Evolutionary conservation across 177 flowering plant species (phyloP), one percentile per base, ranked within the genome.

Genomic region (Vitis hybrid): DNA sequence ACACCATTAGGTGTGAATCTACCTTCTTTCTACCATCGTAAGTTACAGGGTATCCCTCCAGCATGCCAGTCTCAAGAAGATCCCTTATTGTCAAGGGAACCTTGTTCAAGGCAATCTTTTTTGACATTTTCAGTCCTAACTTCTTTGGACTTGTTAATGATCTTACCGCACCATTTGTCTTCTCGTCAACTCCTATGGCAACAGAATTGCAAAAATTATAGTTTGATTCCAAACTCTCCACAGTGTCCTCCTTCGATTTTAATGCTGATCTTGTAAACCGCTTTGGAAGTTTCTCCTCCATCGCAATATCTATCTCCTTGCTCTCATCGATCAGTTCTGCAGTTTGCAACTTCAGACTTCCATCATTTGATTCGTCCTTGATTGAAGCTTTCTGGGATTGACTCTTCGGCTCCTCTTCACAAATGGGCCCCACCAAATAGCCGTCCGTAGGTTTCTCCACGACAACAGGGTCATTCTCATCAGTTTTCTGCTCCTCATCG

Each of bases 61-160:
- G 83, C 75, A 84, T 58, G 46, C 87, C 87, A 52, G 87, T 84
- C 15, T 76, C 80, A 30, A 82, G 77, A 3, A 82, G 83, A 74
- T 82, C 85, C 58, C 52, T 82, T 10, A 82, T 77, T 2, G 85
- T 80, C 63, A 68, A 68, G 1, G 83, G 83, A 63, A 72, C 53
- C 71, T 69, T 77, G 67, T 64, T 70, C 18, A 73, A 35, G 3
- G 63, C 63, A 68, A 78, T 69, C 66, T 78, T 80, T 53, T 80
- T 80, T 11, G 82, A 70, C 77, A 76, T 80, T 63, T 76, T 78
- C 70, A 78, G 58, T 41, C 77, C 80, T 65, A 77, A 13, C 56
- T 64, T 73, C 72, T 66, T 71, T 3, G 70, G 76, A 20, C 50
- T 58, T 4, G 58, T 14, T 27, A 63, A 58, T 1, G 70, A 51